Conservation (phyloP, 768 basidiomycete species). For the Tricholoma hemisulphureum region DNA sequence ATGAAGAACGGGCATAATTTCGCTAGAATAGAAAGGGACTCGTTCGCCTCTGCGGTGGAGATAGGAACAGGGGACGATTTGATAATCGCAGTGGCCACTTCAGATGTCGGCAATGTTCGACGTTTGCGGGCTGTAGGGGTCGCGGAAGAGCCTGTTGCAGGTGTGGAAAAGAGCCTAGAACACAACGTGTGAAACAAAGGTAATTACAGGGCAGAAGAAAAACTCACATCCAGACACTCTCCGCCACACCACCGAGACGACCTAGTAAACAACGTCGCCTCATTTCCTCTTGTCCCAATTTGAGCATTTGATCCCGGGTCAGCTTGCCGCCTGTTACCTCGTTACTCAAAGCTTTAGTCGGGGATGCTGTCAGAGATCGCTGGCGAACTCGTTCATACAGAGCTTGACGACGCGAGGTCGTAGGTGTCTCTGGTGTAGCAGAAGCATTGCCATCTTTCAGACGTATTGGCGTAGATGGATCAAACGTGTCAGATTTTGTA, state of each 20-base stretch:
- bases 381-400: slow-evolving; percentile 80
- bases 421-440: slow-evolving; percentile 67
- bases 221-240: slow-evolving; percentile 85
- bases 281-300: slow-evolving; percentile 76
- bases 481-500: slow-evolving; percentile 30
- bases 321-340: slow-evolving; percentile 45
- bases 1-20: slow-evolving; percentile 81
- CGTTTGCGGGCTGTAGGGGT: slow-evolving; percentile 65
- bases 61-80: slow-evolving; percentile 83
- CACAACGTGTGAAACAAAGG: slow-evolving; percentile 3
- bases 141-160: slow-evolving; percentile 45
- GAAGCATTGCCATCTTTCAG: slow-evolving; percentile 54
- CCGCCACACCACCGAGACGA: slow-evolving; percentile 76
- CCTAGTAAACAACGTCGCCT: slow-evolving; percentile 74
- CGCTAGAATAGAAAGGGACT: slow-evolving; percentile 66
- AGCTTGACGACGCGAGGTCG: slow-evolving; percentile 73
- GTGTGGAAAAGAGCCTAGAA: slow-evolving; percentile 70
- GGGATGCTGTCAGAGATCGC: slow-evolving; percentile 64
- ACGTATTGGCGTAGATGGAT: slow-evolving; percentile 66
- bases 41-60: slow-evolving; percentile 72
- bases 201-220: slow-evolving; percentile 4
- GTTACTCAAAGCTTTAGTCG: slow-evolving; percentile 53
- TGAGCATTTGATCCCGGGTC: slow-evolving; percentile 64
- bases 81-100: slow-evolving; percentile 66
- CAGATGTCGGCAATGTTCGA: slow-evolving; percentile 62